Percentiles rank a stretch among this genome's conserved stretches.
phyloP scores from a whole-genome alignment of 2,329 filamentous ascomycete genomes.

The Aspergillus transmontanensis region DNA sequence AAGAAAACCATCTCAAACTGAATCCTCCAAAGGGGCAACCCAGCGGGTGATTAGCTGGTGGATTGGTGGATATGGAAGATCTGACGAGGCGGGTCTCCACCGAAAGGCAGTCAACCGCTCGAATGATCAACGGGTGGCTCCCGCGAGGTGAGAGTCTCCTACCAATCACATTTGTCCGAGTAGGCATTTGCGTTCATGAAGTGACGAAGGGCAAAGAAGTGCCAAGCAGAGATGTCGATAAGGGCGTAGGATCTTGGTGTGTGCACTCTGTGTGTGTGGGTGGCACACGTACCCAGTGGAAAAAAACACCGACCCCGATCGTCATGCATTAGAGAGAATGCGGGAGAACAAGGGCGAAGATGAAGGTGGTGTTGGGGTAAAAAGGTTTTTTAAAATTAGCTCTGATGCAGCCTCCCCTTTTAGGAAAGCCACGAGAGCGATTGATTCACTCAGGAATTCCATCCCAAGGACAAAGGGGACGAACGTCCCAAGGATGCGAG shows the following conservation, averaged over 20 bases:
- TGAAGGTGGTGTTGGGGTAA: background rate
- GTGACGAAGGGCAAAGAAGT: background rate
- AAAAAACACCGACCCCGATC: slow-evolving; percentile 18
- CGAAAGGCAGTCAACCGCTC: slow-evolving; percentile 14
- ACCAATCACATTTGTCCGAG: slow-evolving; percentile 16
- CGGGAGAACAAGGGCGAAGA: slow-evolving; percentile 13
- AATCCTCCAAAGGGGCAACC: background rate
- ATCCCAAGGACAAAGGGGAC: background rate
- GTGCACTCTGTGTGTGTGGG: background rate
- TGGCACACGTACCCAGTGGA: slow-evolving; percentile 12
- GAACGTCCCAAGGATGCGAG: slow-evolving; percentile 7
- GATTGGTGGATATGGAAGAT: slow-evolving; percentile 16
- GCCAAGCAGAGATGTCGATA: slow-evolving; percentile 8
- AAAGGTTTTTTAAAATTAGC: slow-evolving; percentile 10
- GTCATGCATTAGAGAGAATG: slow-evolving; percentile 18
- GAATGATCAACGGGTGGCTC: slow-evolving; percentile 19
- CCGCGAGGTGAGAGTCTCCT: slow-evolving; percentile 11
- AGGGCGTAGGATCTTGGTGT: background rate
- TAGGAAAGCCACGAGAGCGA: slow-evolving; percentile 6
- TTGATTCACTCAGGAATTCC: background rate
- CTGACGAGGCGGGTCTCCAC: slow-evolving; percentile 18
- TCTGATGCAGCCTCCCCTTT: slow-evolving; percentile 10
- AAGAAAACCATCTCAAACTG: background rate
- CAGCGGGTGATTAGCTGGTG: background rate
- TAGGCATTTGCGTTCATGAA: slow-evolving; percentile 8